Base-by-base conservation (phyloP, 257 asterid genomes). In the Nicotiana benthamiana region DNA sequence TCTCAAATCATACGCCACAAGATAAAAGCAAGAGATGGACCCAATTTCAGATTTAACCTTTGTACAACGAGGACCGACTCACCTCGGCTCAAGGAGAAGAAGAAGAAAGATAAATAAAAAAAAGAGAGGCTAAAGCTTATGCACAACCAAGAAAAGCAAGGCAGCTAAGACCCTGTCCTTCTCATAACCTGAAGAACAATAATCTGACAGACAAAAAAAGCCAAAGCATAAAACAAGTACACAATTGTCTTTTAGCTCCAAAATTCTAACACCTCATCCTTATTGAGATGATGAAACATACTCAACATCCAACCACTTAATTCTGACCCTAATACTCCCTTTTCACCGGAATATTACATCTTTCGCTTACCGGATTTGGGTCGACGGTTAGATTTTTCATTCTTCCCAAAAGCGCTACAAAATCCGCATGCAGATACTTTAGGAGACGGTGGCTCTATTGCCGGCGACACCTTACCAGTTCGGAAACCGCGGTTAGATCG, bases 371-470 rank as follows among this genome's bases (percentile, higher is more conserved):
- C 86, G 76, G 86, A 64, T 84, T 83, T 88, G 32, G 86, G 70
- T 36, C 86, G 82, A 18, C 84, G 85, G 82, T 78, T 80, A 79
- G 80, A 26, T 61, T 83, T 85, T 26, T 85, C 89, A 5, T 85
- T 84, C 64, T 87, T 89, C 3, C 82, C 81, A n/a, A 89, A 89
- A 30, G 88, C 87, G 59, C 83, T n/a, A 84, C 92, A 89, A 63
- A 85, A 82, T 46, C 92, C 92, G 82, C 92, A 89, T 54, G 90
- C 90, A 27, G 90, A 87, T 18, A 88, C 83, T 84, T 84, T 88
- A 15, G 91, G 91, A 75, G 91, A 88, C 79, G 91, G 88, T 28
- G 91, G 91, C 57, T 88, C 91, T 34, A 88, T 75, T 2, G 89
- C 91, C 75, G 87, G 89, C 56, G 91, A 85, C 59, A 89, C 92